Base-by-base conservation (phyloP, 345 rosid genomes). In the Populus tremula region DNA sequence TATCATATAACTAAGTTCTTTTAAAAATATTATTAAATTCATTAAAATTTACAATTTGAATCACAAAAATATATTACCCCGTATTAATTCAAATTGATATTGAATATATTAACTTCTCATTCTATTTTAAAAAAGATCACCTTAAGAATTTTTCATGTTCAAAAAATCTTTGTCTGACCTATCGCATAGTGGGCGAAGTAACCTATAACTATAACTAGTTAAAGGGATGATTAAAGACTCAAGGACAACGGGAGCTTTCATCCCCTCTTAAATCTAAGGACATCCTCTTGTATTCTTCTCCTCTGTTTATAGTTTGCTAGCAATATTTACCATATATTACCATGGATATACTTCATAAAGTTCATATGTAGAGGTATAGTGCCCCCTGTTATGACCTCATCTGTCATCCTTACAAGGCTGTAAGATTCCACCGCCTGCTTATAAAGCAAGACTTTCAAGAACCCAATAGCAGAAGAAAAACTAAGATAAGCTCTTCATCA, bases 381-480 rank as follows among this genome's bases (percentile, higher is more conserved):
- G 41, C 31, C n/a, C 31, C 38, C 61, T 21, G 35, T 27, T 11
- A 63, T 75, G 77, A 71, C 77, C 77, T 71, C 82, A 78, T 69
- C 25, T 72, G 65, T 84, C 84, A 69, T 69, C 80, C 77, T 71
- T 9, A 2, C 6, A 17, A 72, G 74, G 29, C 77, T 73, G 47
- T 67, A 71, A 56, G 13, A 29, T 29, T 39, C 82, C 80, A 75
- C 77, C 82, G 77, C 85, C 71, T 38, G 27, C 35, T 11, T 8
- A 6, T 35, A 23, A 56, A 61, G 21, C 63, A 59, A 23, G 43
- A 14, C 16, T 6, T 21, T 20, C n/a, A 29, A 59, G 66, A 59
- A 35, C 5, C 68, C 66, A 62, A 2, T 29, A 36, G 21, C 43
- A 13, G 29, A 16, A 56, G 71, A 21, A 16, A 62, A 29, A 69